These are phyloP conservation scores for Lactarius trivialis DNA, from an alignment of 768 basidiomycete species.

Conservation along the genomic window DNA sequence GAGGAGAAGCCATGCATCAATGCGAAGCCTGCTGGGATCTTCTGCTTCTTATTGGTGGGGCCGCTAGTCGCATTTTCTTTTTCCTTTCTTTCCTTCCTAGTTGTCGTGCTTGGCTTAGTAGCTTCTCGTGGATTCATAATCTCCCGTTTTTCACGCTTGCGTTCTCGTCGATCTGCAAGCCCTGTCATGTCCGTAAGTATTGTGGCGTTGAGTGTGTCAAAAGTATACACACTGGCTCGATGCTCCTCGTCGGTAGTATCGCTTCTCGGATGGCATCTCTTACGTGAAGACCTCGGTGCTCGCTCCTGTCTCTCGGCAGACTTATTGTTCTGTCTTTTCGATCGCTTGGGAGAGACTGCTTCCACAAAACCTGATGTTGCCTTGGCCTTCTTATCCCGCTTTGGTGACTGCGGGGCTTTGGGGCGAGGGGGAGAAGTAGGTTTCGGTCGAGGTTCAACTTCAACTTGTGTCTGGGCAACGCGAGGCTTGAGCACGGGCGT, in stretches of 20 bases:
- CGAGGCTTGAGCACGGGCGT: constrained; percentile 26
- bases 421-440: background rate
- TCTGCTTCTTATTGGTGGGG: constrained; percentile 28
- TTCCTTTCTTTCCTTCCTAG: constrained; percentile 23
- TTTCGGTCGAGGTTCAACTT: background rate
- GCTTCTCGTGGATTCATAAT: constrained; percentile 17
- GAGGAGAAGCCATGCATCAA: constrained; percentile 65
- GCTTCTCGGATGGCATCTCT: constrained; percentile 11
- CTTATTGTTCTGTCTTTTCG: background rate
- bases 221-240: constrained; percentile 31
- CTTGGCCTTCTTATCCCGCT: background rate
- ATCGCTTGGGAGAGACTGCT: background rate
- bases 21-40: constrained; percentile 44
- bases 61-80: constrained; percentile 21
- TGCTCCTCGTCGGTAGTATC: constrained; percentile 33
- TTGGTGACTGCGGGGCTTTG: background rate
- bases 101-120: constrained; percentile 2
- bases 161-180: constrained; percentile 56
- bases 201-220: background rate
- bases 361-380: background rate
- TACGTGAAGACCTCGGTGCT: background rate
- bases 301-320: background rate
- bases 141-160: constrained; percentile 39
- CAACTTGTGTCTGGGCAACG: background rate
- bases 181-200: constrained; percentile 36